Evolutionary conservation across 1,139 yeast genomes (phyloP), one percentile per base, ranked within the genome.

Genomic region (Blastobotrys petasosporus): DNA sequence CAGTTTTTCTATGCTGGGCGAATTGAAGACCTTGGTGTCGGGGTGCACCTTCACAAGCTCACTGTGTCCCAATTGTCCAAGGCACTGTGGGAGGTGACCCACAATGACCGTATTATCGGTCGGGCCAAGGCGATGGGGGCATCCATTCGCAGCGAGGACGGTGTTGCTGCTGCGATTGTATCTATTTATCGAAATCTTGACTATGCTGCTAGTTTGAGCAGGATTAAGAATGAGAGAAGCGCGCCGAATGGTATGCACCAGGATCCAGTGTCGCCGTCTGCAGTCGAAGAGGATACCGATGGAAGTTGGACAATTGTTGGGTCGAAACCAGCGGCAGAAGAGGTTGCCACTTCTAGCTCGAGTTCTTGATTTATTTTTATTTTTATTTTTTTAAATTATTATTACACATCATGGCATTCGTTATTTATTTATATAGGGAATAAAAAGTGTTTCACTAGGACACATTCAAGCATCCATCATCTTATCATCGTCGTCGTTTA

Each of bases 1-100:
- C 98, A 90, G 64, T 88, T 85, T 63, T 90, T 90, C 62, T 90
- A 85, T 63, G 96, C 95, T 0, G 71, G 77, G 25, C 72, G 97
- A 50, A 81, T 92, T 5, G 95, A 87, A 57, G 97, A 88, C 52
- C 70, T 86, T 43, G 96, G 96, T 0, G 94, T 79, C n/a, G 98
- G 98, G 3, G 56, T 88, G 6, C 75, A 77, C 1, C 66, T 90
- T 51, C 77, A 73, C 61, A 82, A 84, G 57, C 72, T 90, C 56
- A 86, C 84, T 51, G 74, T 76, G 20, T 74, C 74, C 48, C 70
- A 79, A 0, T 69, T 90, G 48, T 66, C 83, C 2, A 76, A 77
- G 49, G 95, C 95, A 0, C 65, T 90, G 41, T 73, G 69, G 52
- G 79, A 79, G 40, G 90, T 78, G 0, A 80, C 90, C 1, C 75